These are phyloP conservation scores for Jaltomata sinuosa DNA, from an alignment of 257 asterid species.

Conservation along the genomic window DNA sequence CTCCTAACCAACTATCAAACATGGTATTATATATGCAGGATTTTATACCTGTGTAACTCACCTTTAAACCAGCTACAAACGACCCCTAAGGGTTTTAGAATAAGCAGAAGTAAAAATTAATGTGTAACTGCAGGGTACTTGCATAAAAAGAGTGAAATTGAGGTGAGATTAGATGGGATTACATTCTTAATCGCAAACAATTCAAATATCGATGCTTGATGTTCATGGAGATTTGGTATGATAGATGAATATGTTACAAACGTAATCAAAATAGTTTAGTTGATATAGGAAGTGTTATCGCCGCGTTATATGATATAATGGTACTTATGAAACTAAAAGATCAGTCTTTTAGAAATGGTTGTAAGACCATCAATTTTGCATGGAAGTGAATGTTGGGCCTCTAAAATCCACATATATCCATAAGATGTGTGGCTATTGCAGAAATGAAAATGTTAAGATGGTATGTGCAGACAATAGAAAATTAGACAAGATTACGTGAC, in stretches of 20 bases:
- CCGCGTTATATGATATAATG: background rate
- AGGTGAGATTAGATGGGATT: background rate
- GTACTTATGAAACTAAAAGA: background rate
- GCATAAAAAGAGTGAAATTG: background rate
- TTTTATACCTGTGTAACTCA: too few species aligned
- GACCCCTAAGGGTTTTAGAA: background rate
- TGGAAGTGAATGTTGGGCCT: background rate
- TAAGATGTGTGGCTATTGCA: background rate
- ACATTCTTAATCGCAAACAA: background rate
- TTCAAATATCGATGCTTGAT: background rate
- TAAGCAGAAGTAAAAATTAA: background rate
- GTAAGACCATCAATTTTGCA: background rate
- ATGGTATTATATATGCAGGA: too few species aligned
- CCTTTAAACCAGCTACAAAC: too few species aligned
- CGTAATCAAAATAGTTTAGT: background rate
- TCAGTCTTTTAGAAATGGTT: background rate
- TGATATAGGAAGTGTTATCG: background rate
- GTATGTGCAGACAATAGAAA: background rate
- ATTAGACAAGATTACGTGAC: background rate
- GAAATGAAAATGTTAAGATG: background rate
- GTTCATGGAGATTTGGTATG: background rate
- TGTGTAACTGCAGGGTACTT: background rate
- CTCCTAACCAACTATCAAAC: too few species aligned
- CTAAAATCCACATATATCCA: background rate
- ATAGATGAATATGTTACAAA: background rate